Conservation (phyloP, 768 basidiomycete genomes). For the Nidula microcarpa region DNA sequence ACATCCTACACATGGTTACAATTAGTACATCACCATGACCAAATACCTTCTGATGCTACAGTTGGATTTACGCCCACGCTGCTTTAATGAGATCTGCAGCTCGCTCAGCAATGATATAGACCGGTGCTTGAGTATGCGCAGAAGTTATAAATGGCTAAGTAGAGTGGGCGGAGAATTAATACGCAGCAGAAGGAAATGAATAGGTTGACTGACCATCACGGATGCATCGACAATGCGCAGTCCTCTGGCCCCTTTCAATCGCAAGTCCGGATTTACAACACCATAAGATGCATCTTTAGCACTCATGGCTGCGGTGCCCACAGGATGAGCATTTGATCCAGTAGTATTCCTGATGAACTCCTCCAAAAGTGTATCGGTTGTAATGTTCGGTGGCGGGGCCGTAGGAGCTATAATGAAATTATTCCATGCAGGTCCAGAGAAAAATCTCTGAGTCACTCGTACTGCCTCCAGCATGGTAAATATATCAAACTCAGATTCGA, state of each 20-base stretch:
- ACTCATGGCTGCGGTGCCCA: conserved; percentile 23
- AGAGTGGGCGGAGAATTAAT: neutral
- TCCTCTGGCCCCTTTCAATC: conserved; percentile 24
- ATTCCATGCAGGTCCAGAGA: conserved; percentile 17
- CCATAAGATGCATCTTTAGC: conserved; percentile 15
- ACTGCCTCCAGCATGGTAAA: conserved; percentile 17
- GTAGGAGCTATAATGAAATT: conserved; percentile 16
- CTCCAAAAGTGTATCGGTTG: conserved; percentile 17
- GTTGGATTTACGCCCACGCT: neutral
- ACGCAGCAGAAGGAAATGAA: neutral
- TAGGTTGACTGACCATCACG: conserved; percentile 16
- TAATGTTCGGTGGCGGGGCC: conserved; percentile 10
- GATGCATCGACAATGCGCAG: conserved; percentile 32
- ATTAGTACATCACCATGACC: too few species aligned
- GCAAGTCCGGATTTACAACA: conserved; percentile 28
- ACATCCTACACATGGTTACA: too few species aligned
- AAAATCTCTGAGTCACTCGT: conserved; percentile 11
- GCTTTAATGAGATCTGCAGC: neutral
- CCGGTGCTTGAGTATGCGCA: neutral
- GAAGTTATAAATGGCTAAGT: neutral
- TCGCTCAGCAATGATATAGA: neutral
- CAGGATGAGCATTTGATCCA: conserved; percentile 19
- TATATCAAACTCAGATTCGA: conserved; percentile 23
- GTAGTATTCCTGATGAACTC: conserved; percentile 10
- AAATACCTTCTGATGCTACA: neutral